These are phyloP conservation scores for Alternaria sp. DNA, from an alignment of 2,329 filamentous ascomycete genomes.

Conservation along the genomic window DNA sequence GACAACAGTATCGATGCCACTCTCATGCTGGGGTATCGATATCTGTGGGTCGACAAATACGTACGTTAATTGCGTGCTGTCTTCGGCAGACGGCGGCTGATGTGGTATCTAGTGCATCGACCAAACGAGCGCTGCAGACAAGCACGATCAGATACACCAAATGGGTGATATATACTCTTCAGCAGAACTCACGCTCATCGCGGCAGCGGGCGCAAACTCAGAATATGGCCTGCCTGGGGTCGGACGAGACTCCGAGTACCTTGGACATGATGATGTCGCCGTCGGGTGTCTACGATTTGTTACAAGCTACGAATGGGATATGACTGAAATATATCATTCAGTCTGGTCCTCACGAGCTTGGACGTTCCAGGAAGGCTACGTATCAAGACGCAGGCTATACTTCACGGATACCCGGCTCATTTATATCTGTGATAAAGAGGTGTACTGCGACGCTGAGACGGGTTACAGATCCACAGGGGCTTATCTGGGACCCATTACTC, in stretches of 20 bases:
- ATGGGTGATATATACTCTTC: not conserved
- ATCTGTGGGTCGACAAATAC: not conserved
- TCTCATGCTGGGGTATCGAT: not conserved
- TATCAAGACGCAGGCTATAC: not conserved
- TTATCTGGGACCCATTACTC: too few relatives aligned
- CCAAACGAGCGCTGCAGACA: not conserved
- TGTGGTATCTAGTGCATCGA: not conserved
- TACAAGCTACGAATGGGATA: fast-evolving
- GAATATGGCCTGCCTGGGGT: not conserved
- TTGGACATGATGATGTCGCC: not conserved
- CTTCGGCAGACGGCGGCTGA: not conserved
- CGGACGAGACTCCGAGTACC: fast-evolving
- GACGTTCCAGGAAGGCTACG: not conserved
- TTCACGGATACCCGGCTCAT: fast-evolving
- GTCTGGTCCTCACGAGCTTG: not conserved
- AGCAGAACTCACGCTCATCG: not conserved
- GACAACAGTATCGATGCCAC: not conserved
- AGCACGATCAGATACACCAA: not conserved
- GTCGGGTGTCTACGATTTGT: not conserved
- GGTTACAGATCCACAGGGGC: too few relatives aligned
- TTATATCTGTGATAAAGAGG: fast-evolving
- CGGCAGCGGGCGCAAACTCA: not conserved
- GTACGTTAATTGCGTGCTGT: not conserved
- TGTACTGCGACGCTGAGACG: not conserved
- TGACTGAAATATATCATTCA: not conserved